phyloP scores from a whole-genome alignment of 2,329 filamentous ascomycete species.

The Helotiales sp. region DNA sequence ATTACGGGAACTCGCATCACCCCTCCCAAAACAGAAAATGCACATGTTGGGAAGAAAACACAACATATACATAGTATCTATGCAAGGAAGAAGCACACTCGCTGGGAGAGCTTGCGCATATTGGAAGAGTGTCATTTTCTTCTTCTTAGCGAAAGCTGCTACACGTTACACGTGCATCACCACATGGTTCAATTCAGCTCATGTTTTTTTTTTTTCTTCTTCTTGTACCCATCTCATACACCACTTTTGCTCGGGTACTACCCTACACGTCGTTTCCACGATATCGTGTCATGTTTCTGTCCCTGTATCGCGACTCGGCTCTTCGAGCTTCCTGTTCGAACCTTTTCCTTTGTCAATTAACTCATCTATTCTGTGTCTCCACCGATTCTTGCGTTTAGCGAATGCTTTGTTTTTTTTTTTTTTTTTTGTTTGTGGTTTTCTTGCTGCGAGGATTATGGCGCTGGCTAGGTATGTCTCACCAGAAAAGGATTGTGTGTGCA shows the following conservation, averaged over 20 bases:
- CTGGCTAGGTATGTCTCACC: not conserved
- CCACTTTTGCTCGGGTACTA: too few relatives aligned
- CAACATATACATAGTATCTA: too few relatives aligned
- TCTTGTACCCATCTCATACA: not conserved
- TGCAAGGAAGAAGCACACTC: too few relatives aligned
- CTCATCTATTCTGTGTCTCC: not conserved
- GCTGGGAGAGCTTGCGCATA: too few relatives aligned
- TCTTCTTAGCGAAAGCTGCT: too few relatives aligned
- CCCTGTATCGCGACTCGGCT: too few relatives aligned
- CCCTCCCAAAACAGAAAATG: not conserved
- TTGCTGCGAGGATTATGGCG: not conserved
- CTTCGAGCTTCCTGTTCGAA: not conserved
- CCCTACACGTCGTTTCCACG: conserved; percentile 5
- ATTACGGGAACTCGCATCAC: conserved; percentile 2
- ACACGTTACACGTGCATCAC: conserved; percentile 2
- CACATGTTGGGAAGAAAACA: not conserved
- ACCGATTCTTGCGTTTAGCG: not conserved
- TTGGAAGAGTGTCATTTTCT: too few relatives aligned
- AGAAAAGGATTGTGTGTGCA: too few relatives aligned
- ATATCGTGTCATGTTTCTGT: too few relatives aligned
- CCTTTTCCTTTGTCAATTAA: not conserved
- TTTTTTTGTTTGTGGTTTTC: not conserved
- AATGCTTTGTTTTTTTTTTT: not conserved
- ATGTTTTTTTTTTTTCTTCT: not conserved
- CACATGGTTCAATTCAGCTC: too few relatives aligned